Percentiles rank a stretch among this genome's conserved stretches.
Evolutionary conservation across 1,284 basidiomycete genomes (phyloP).

Genomic region (Lentinula novae-zelandiae): DNA sequence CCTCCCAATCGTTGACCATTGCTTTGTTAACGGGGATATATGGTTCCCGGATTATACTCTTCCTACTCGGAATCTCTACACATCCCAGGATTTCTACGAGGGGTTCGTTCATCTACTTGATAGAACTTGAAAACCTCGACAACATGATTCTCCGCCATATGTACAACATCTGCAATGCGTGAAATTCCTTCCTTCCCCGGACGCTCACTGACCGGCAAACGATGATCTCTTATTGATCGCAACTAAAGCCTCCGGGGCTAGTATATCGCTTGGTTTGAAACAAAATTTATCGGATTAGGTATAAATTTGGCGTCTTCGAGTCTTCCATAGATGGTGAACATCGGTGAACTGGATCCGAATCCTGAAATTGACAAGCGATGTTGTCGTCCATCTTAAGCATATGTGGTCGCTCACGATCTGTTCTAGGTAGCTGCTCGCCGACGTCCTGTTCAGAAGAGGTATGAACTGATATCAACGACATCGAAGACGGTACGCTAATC

Average conservation of each 20-base stretch:
- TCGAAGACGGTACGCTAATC: neutral
- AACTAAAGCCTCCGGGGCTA: constrained; percentile 1
- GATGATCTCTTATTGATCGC: constrained; percentile 3
- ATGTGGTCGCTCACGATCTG: neutral
- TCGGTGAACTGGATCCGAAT: neutral
- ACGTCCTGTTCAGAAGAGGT: neutral
- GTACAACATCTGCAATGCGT: neutral
- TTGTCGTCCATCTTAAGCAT: neutral
- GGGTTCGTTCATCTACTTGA: neutral
- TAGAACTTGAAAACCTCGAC: neutral
- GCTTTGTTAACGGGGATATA: neutral
- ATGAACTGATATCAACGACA: neutral
- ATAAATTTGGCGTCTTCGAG: neutral
- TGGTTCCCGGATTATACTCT: neutral
- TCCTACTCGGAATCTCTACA: neutral
- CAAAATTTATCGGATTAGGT: neutral
- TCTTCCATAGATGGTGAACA: neutral
- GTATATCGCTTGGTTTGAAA: neutral
- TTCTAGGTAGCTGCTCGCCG: neutral
- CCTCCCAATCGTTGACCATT: too few species aligned
- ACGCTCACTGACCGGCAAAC: constrained; percentile 1
- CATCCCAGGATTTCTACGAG: neutral
- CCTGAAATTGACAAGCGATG: too few species aligned
- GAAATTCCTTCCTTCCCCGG: neutral
- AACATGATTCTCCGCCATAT: neutral